Evolutionary conservation across 1,139 yeast genomes (phyloP), one percentile per base, ranked within the genome.

Genomic region (Debaryomycetaceae sp.): DNA sequence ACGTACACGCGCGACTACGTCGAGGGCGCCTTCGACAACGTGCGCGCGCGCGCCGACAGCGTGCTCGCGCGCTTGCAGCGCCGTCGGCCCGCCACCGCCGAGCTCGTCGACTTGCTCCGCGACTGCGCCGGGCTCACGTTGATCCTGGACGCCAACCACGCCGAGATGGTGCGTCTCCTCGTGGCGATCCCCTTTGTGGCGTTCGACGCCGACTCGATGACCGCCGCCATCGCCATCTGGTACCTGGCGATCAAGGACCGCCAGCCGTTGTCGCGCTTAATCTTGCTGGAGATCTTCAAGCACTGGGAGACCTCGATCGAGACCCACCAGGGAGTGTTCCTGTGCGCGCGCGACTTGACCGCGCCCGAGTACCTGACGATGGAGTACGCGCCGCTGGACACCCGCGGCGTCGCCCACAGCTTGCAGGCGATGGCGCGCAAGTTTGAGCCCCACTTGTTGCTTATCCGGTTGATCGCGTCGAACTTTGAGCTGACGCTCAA

Each of bases 351-450:
- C 43, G 95, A 88, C 51, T 53, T 77, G n/a, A 49, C 48, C 1
- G 65, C 66, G 30, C 82, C 94, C 5, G 86, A 81, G 36, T 82
- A 67, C 48, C 61, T 72, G 40, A 70, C 66, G 37, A 91, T 91
- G 98, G 95, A 85, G 44, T 93, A 93, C 49, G 65, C 88, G 1
- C 97, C 98, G 11, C 78, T 94, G 31, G 81, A 83, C 56, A 78
- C 76, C 43, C 66, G 65, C 27, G 68, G 62, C 7, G 67, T 80
- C n/a, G 71, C 75, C 37, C 71, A 71, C 40, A 56, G 65, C 21
- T 77, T 86, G 1, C 54, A 57, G 4, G 40, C 53, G 4, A 75
- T 76, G 0, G 62, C 68, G 6, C 61, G 67, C 32, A 56, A 66
- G n/a, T 66, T 86, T 44, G 81, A 79, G 35, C 85, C 95, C 1